Evolutionary conservation across 2,329 filamentous ascomycete species (phyloP).

Genomic region (Penicillium digitatum): DNA sequence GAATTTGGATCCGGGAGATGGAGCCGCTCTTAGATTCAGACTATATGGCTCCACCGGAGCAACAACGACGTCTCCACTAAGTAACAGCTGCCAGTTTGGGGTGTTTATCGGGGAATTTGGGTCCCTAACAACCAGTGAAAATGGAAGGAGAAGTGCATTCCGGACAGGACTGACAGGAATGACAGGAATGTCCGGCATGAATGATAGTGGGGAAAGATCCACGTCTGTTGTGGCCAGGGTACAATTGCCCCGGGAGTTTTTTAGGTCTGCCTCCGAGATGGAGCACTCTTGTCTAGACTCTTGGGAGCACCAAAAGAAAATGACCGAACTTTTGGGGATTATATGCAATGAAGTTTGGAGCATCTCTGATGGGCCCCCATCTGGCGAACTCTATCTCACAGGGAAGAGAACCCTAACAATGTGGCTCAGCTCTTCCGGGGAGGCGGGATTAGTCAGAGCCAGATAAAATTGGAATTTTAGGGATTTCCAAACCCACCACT

Average conservation of each 20-base stretch:
- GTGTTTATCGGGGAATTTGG: neutral
- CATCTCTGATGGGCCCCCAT: neutral
- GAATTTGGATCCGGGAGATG: constrained; percentile 1
- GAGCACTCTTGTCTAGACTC: neutral
- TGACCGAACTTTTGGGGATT: neutral
- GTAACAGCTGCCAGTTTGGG: constrained; percentile 2
- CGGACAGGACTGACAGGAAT: too few relatives aligned
- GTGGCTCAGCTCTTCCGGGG: constrained; percentile 16
- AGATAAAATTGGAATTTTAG: neutral
- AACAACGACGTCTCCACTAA: neutral
- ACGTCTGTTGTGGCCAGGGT: neutral
- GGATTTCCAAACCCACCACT: neutral
- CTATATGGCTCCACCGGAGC: neutral
- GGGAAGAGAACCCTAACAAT: neutral
- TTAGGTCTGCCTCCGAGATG: too few relatives aligned
- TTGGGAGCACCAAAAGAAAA: neutral
- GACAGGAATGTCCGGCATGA: neutral
- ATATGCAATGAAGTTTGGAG: neutral
- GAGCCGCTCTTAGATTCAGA: neutral
- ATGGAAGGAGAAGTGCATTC: neutral
- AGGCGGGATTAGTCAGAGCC: neutral
- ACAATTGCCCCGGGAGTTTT: neutral
- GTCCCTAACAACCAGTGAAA: neutral
- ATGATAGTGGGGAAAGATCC: neutral
- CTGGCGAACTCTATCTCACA: neutral